Base-by-base conservation (phyloP, 192 early-diverging fungal species). In the Kappamyces sp. region DNA sequence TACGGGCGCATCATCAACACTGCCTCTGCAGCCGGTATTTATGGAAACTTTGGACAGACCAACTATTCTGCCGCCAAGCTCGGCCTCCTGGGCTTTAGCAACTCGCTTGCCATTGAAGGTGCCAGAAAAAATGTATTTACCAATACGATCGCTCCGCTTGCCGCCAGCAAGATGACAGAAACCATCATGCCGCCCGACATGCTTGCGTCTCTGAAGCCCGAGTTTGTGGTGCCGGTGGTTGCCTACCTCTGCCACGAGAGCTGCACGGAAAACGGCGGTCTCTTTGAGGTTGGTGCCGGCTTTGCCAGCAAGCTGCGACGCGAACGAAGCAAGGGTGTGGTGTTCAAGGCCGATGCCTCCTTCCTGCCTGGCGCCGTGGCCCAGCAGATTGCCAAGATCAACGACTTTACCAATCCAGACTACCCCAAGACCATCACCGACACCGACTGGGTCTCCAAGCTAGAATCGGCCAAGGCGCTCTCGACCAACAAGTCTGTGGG, bases 1-100 rank as follows among this genome's bases (percentile, higher is more conserved):
- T 99, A 76, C 58, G 96, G 96, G 46, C 82, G 91, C 43, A 79
- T 94, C 58, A 86, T 94, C 66, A 93, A 89, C 80, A 90, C 89
- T 61, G 87, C 95, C 9, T 97, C 94, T 48, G 94, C 94, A 48
- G 93, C 97, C 47, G 97, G 97, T 58, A 87, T 99, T 55, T 99
- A 99, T 70, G 97, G 97, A 57, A 99, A 98, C 83, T 98, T 96
- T 83, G 97, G 97, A 47, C 85, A 90, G 68, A 84, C 86, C 39
- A 93, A 93, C 78, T 93, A 93, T 67, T 74, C 80, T 53, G 72
- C 88, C 52, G 97, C 97, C 53, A 99, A 98, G 72, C 83, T 95
- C 65, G 94, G 90, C 34, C 80, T 99, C 39, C 85, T 90, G 59
- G 89, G 91, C 43, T 89, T 99, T 67, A 86, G 89, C 64, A 81